A percentile compares a stretch with the other conserved stretches of the same genome.
phyloP scores from a whole-genome alignment of 2,329 filamentous ascomycete species.

The Stagonosporopsis vannaccii region DNA sequence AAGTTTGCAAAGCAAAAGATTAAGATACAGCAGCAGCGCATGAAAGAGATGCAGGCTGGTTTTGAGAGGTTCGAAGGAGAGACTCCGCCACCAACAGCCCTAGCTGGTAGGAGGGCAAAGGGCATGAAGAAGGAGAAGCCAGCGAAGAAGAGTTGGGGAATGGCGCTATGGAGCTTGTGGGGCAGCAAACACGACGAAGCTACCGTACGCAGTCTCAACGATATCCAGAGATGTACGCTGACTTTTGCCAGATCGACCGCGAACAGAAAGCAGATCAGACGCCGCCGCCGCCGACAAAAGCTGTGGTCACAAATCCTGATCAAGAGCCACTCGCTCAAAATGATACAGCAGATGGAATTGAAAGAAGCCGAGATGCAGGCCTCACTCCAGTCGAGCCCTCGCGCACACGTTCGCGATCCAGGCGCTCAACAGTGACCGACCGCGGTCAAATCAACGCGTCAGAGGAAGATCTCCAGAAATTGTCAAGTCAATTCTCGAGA shows the following conservation, averaged over 20 bases:
- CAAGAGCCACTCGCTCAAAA: constrained; percentile 2
- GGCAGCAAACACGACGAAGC: constrained; percentile 87
- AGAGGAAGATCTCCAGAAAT: constrained; percentile 25
- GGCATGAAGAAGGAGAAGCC: constrained; percentile 58
- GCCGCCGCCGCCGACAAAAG: constrained; percentile 7
- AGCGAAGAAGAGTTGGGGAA: constrained; percentile 73
- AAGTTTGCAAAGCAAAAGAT: constrained; percentile 74
- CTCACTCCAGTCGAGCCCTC: constrained; percentile 11
- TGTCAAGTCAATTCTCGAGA: constrained; percentile 14
- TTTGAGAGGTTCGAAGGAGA: constrained; percentile 77
- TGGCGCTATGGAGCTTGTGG: constrained; percentile 87
- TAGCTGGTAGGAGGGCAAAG: constrained; percentile 73
- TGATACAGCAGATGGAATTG: constrained; percentile 48
- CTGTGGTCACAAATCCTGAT: constrained; percentile 23
- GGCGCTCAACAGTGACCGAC: constrained; percentile 43
- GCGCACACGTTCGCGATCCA: constrained; percentile 40
- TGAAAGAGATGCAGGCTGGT: constrained; percentile 75
- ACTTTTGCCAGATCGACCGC: constrained; percentile 38
- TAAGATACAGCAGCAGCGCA: constrained; percentile 74
- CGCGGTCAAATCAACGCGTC: constrained; percentile 38
- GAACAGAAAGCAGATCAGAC: constrained; percentile 42
- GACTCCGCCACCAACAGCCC: constrained; percentile 79
- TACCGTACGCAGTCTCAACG: constrained; percentile 60
- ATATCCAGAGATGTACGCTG: neutral
- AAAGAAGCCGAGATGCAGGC: constrained; percentile 14